Base-by-base conservation (phyloP, 305 asterid genomes). In the Striga hermonthica region DNA sequence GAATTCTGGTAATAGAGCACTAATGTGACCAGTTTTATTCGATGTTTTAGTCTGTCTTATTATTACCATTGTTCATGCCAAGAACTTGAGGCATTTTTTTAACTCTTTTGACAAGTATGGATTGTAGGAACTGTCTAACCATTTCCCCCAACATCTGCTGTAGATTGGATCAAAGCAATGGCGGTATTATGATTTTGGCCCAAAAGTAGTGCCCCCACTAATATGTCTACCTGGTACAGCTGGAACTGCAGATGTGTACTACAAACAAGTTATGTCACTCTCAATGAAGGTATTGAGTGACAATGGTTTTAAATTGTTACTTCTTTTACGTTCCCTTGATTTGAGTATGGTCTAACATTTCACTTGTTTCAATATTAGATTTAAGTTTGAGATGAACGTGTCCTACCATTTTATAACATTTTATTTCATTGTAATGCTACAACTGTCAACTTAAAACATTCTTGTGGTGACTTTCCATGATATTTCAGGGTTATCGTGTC, bases 111-210 rank as follows among this genome's bases (percentile, higher is more conserved):
- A 47, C 59, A 39, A 7, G 10, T 13, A 31, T 52, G 65, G 37
- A 12, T 48, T 68, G 28, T 15, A 60, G 36, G 5, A 58, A 38
- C 43, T 62, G 35, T 7, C 12, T 62, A 68, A 22, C 22, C 47
- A 36, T 75, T 67, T 39, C 6, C 13, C 16, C 28, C 40, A 9
- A 50, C 47, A 70, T 62, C 56, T 78, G 16, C 48, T 75, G 72
- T 70, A 92, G 98, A 86, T 92, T 76, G 95, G 95, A 60, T 81
- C 94, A 69, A 92, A 84, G 85, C 96, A 89, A 72, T 92, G 98
- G 98, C 80, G 95, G 69, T 92, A 92, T 78, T 92, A 92, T 75
- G 98, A 92, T 79, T 92, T 87, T 79, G 98, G 98, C 63, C 96
- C 98, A 1, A 92, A 86, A 83, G 82, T 71, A 50, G 93, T 87